Percentiles rank a stretch among this genome's conserved stretches.
These are phyloP conservation scores for Cladophialophora yegresii DNA, from an alignment of 2,329 filamentous ascomycete genomes.

Conservation along the genomic window DNA sequence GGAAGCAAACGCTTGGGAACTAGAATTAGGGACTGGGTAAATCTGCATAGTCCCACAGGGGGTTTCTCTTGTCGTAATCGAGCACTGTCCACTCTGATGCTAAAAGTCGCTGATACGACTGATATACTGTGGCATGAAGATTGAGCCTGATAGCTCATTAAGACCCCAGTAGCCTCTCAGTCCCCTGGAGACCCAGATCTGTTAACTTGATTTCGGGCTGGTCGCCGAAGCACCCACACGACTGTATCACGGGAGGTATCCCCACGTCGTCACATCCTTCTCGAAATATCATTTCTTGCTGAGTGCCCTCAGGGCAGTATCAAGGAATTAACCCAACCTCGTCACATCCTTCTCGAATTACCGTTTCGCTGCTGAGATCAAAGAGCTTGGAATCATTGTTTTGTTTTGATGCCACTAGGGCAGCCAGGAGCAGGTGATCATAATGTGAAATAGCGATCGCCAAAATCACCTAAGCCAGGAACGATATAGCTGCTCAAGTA, in stretches of 20 bases:
- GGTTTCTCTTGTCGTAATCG: background rate
- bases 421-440: conserved; percentile 1
- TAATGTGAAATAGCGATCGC: conserved; percentile 39
- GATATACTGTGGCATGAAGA: background rate
- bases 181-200: background rate
- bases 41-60: background rate
- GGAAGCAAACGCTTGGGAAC: background rate
- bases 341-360: background rate
- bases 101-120: background rate
- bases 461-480: conserved; percentile 45
- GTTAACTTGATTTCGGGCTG: background rate
- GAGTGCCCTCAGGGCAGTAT: background rate
- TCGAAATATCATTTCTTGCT: too few relatives aligned
- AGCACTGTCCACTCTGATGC: background rate
- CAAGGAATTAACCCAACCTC: background rate
- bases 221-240: too few relatives aligned
- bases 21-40: background rate
- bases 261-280: too few relatives aligned
- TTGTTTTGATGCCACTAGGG: background rate
- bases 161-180: background rate
- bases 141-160: background rate
- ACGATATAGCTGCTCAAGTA: conserved; percentile 40
- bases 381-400: background rate
- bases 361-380: background rate
- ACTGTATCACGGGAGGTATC: too few relatives aligned